Conservation (phyloP, 768 basidiomycete genomes). For the Exsudoporus frostii region DNA sequence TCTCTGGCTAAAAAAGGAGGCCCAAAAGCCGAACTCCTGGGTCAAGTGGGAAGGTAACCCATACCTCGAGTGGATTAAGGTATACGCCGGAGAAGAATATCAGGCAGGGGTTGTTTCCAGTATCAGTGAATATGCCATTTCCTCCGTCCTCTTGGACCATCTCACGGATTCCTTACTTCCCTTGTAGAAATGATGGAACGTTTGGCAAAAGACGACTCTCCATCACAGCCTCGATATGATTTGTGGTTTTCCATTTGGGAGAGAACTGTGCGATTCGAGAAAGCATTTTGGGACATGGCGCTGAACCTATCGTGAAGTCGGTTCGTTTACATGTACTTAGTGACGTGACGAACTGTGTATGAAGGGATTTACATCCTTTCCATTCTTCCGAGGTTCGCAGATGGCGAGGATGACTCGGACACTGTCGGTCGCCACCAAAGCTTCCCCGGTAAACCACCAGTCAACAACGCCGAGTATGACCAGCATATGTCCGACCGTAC, state of each 20-base stretch:
- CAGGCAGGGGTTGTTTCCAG: neutral
- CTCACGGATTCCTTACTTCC: neutral
- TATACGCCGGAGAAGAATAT: neutral
- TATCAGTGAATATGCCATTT: neutral
- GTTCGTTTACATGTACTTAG: neutral
- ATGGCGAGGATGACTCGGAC: too few relatives aligned
- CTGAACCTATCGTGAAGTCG: neutral
- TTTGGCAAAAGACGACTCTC: neutral
- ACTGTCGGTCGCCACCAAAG: too few relatives aligned
- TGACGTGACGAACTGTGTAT: neutral
- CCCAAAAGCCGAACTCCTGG: conserved; percentile 1
- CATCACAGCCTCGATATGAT: neutral
- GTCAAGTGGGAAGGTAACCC: conserved; percentile 3
- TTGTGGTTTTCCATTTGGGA: conserved; percentile 7
- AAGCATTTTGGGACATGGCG: conserved; percentile 7
- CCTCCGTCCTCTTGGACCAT: neutral
- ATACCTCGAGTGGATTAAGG: neutral
- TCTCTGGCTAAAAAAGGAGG: conserved; percentile 1
- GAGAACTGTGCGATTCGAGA: neutral
- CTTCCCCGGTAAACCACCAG: too few relatives aligned
- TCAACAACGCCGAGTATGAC: too few relatives aligned
- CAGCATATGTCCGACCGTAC: too few relatives aligned
- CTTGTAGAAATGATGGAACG: neutral
- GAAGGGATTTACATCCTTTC: neutral
- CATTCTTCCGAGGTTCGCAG: too few relatives aligned